A percentile compares a stretch with the other conserved stretches of the same genome.
Conservation (phyloP, 2,329 filamentous ascomycete genomes). For the Fusarium coicis region DNA sequence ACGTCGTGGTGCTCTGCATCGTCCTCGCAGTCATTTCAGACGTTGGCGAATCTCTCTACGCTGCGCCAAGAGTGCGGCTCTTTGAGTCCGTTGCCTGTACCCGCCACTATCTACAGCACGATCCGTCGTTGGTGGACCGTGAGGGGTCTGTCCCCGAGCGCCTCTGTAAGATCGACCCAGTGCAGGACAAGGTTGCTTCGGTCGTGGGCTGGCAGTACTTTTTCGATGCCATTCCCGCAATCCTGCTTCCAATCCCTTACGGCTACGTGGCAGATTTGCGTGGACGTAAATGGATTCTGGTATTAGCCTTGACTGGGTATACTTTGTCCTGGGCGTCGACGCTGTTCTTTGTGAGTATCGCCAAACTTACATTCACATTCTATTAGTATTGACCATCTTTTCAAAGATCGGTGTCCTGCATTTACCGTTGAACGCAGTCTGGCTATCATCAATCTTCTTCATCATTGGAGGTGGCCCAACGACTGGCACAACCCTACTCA, state of each 20-base stretch:
- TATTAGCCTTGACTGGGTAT: background rate
- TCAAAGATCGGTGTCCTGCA: background rate
- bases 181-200: conserved; percentile 5
- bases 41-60: background rate
- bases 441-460: background rate
- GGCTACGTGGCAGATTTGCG: background rate
- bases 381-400: background rate
- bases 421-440: background rate
- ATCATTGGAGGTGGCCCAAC: conserved; percentile 1
- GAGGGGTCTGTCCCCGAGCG: background rate
- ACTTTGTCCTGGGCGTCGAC: conserved; percentile 1
- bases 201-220: conserved; percentile 8
- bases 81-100: conserved; percentile 5
- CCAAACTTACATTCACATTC: background rate
- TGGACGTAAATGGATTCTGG: conserved; percentile 2
- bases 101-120: conserved; percentile 4
- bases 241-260: background rate
- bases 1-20: conserved; percentile 1
- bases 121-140: conserved; percentile 6
- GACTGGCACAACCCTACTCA: conserved; percentile 1
- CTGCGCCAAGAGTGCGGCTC: conserved; percentile 5
- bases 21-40: background rate
- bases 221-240: conserved; percentile 2
- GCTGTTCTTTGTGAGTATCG: background rate
- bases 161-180: background rate